phyloP scores from a whole-genome alignment of 139 green algal genomes.

The Chlorella sp. region DNA sequence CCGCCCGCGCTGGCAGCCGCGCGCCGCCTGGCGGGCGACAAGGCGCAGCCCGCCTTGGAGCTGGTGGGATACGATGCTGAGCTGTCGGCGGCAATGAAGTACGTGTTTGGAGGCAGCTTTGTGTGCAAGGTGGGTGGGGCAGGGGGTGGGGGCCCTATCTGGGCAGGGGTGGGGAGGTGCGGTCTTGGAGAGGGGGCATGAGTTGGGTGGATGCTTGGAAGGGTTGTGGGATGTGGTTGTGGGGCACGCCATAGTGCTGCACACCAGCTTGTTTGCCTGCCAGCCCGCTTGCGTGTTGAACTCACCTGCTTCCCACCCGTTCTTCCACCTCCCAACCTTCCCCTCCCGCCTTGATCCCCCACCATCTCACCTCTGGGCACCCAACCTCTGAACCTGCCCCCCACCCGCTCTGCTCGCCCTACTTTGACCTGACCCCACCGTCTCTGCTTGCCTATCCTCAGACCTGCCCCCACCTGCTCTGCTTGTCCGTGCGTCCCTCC shows the following conservation, averaged over 20 bases:
- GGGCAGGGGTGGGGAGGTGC: no score
- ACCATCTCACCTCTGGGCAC: no score
- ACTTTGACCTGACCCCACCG: no score
- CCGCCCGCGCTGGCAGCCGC: conserved; percentile 8
- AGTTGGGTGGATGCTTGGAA: background rate
- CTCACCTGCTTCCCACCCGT: background rate
- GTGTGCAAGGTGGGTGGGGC: conserved; percentile 84
- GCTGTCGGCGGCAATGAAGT: conserved; percentile 89
- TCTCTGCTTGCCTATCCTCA: background rate
- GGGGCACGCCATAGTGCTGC: background rate
- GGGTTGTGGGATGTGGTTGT: background rate
- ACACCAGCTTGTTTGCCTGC: background rate
- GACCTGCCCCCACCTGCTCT: background rate
- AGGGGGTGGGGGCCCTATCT: background rate
- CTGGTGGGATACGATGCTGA: conserved; percentile 81
- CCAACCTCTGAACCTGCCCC: no score
- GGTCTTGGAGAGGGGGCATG: no score
- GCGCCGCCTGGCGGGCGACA: conserved; percentile 31
- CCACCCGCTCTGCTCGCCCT: no score
- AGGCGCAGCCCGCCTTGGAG: conserved; percentile 78
- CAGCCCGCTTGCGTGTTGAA: background rate
- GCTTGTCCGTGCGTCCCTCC: no score
- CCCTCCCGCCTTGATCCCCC: background rate
- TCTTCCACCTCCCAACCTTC: no score
- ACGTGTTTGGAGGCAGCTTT: conserved; percentile 93